Percentiles rank a stretch among this genome's conserved stretches.
Conservation (phyloP, 2,329 filamentous ascomycete genomes). For the Botrytis deweyae region DNA sequence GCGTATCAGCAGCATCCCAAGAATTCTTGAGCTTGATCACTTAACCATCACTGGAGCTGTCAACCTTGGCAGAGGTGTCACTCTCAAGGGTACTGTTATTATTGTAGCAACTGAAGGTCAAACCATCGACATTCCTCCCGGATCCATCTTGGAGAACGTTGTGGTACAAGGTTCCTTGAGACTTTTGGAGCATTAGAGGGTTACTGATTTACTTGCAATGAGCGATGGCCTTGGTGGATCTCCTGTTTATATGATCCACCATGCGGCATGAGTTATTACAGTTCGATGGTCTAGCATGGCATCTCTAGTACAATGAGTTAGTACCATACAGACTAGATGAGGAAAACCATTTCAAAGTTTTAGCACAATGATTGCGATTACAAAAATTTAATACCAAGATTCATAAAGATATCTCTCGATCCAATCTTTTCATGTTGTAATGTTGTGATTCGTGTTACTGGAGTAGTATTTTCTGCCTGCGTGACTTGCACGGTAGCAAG, state of each 20-base stretch:
- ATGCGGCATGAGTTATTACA: background rate
- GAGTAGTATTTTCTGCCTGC: background rate
- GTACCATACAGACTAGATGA: constrained; percentile 18
- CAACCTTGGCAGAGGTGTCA: constrained; percentile 93
- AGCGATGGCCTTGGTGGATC: constrained; percentile 15
- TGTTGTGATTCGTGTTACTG: background rate
- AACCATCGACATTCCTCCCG: constrained; percentile 96
- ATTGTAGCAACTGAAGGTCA: constrained; percentile 97
- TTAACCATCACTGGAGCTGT: constrained; percentile 97
- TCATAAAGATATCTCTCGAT: background rate
- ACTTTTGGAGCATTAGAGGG: constrained; percentile 61
- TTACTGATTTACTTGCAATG: constrained; percentile 19
- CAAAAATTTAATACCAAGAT: constrained; percentile 10
- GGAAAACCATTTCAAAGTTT: constrained; percentile 10
- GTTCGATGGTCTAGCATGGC: constrained; percentile 20
- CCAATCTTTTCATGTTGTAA: background rate
- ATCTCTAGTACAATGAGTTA: constrained; percentile 12
- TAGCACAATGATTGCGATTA: constrained; percentile 4
- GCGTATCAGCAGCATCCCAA: constrained; percentile 82
- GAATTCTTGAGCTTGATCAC: constrained; percentile 89
- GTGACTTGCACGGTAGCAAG: constrained; percentile 1
- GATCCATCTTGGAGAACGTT: constrained; percentile 96
- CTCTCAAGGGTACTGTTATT: constrained; percentile 96
- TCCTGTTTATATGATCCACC: constrained; percentile 18
- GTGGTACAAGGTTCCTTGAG: constrained; percentile 96